A percentile compares a stretch with the other conserved stretches of the same genome.
Conservation (phyloP, 345 rosid genomes). For the Bruguiera gymnorhiza region DNA sequence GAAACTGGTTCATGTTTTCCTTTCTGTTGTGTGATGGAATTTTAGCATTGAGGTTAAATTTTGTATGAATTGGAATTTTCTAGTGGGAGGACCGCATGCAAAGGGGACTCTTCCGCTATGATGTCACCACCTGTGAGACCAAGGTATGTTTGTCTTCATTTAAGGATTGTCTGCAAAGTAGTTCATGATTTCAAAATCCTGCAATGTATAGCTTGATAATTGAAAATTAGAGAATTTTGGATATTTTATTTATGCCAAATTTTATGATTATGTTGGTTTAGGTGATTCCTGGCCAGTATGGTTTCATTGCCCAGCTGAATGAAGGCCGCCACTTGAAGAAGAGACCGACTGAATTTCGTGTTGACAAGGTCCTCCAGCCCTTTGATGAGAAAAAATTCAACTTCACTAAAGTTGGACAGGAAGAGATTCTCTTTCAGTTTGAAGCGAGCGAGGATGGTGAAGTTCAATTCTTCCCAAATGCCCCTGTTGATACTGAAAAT, state of each 20-base stretch:
- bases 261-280: conserved; percentile 25
- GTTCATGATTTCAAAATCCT: no score
- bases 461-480: conserved; percentile 55
- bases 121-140: conserved; percentile 92
- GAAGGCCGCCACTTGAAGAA: conserved; percentile 97
- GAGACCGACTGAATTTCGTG: conserved; percentile 93
- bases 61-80: conserved; percentile 13
- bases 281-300: conserved; percentile 84
- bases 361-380: conserved; percentile 89
- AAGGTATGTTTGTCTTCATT: conserved; percentile 38
- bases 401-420: conserved; percentile 92
- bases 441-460: conserved; percentile 72
- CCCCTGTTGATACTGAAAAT: conserved; percentile 58
- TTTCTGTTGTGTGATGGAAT: not conserved
- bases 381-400: conserved; percentile 89
- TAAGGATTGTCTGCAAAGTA: not conserved
- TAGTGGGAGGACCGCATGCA: conserved; percentile 96
- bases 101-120: conserved; percentile 92
- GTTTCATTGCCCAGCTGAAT: conserved; percentile 92
- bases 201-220: not conserved
- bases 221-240: not conserved
- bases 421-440: conserved; percentile 93
- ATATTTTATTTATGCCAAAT: conserved; percentile 7
- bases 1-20: not conserved
- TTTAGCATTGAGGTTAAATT: not conserved